Evolutionary conservation across 805 yeast species (phyloP).

Genomic region (Saccharomyces jurei): DNA sequence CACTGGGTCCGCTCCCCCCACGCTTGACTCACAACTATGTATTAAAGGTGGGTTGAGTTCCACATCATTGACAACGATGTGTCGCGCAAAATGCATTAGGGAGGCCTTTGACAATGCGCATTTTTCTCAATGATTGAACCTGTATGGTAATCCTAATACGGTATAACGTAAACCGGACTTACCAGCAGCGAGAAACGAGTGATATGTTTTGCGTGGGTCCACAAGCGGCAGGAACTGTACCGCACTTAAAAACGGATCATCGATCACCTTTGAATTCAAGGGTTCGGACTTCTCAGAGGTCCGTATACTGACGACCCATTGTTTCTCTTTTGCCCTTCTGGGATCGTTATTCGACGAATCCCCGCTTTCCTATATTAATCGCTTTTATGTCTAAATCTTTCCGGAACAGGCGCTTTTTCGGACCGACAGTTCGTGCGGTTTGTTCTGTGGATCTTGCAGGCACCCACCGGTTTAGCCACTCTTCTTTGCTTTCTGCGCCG

Average conservation of each 20-base stretch:
- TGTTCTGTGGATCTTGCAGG: background rate
- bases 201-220: background rate
- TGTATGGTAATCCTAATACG: background rate
- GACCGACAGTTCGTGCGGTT: background rate
- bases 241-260: background rate
- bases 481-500: background rate
- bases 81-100: background rate
- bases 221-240: background rate
- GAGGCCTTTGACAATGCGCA: background rate
- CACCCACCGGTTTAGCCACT: background rate
- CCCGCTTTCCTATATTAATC: background rate
- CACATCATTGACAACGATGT: background rate
- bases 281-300: background rate
- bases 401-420: background rate
- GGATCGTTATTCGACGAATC: background rate
- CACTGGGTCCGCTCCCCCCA: background rate
- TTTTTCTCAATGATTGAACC: background rate
- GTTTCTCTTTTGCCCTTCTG: background rate
- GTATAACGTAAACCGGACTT: background rate
- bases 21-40: background rate
- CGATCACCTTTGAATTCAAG: background rate
- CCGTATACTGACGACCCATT: background rate
- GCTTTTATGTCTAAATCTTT: background rate
- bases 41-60: background rate
- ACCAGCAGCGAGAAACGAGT: background rate